These are phyloP conservation scores for Apocynum venetum DNA, from an alignment of 257 asterid genomes.

Conservation along the genomic window DNA sequence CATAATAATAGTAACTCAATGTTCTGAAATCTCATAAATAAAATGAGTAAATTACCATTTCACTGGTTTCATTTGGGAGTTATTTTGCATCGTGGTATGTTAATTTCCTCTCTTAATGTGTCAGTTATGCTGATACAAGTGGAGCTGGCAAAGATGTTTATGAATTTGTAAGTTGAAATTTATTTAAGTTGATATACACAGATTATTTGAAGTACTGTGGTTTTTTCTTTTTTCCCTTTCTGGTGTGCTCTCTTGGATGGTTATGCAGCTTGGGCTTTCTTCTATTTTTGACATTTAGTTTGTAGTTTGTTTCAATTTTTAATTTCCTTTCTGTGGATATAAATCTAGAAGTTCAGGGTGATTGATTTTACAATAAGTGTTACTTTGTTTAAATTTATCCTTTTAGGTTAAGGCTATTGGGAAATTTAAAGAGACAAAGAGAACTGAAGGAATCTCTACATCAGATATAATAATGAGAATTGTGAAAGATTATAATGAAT, in stretches of 20 bases:
- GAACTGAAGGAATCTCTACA: slow-evolving; percentile 62
- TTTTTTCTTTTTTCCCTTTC: neutral
- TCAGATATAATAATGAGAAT: slow-evolving; percentile 65
- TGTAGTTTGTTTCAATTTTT: neutral
- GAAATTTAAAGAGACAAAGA: slow-evolving; percentile 56
- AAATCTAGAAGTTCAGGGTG: neutral
- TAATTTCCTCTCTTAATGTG: slow-evolving; percentile 20
- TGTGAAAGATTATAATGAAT: slow-evolving; percentile 59
- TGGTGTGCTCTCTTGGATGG: neutral
- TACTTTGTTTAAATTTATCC: slow-evolving; percentile 4
- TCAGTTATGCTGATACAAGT: slow-evolving; percentile 65
- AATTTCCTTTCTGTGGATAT: neutral
- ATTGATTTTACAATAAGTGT: slow-evolving; percentile 3
- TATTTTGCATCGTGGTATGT: slow-evolving; percentile 3
- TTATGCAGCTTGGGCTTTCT: neutral
- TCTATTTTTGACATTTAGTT: neutral
- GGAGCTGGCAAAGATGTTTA: slow-evolving; percentile 65
- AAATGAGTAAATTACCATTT: neutral
- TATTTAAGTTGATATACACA: neutral
- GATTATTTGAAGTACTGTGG: too few relatives aligned
- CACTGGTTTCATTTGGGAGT: slow-evolving; percentile 3
- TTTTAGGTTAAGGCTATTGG: slow-evolving; percentile 53
- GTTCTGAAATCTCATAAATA: neutral
- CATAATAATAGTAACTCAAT: neutral
- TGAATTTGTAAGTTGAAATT: slow-evolving; percentile 46